Conservation (phyloP, 1,139 yeast species). For the Debaryomycetaceae sp. region DNA sequence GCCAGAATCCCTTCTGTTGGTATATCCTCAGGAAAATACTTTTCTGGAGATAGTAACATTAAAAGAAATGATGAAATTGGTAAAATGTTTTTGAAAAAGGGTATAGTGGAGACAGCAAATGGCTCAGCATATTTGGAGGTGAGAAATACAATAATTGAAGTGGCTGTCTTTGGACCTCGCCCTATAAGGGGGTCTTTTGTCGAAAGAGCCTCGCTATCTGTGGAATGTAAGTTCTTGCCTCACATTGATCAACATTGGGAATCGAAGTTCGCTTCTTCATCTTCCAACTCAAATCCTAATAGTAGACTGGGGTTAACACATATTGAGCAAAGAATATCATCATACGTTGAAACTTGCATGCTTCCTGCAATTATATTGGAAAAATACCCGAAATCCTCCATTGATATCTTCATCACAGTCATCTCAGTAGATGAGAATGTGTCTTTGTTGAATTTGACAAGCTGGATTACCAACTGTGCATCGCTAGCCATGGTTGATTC, state of each 20-base stretch:
- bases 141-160: slow-evolving; percentile 58
- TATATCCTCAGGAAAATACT: slow-evolving; percentile 6
- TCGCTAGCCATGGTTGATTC: slow-evolving; percentile 80
- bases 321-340: slow-evolving; percentile 49
- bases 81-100: slow-evolving; percentile 53
- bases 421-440: slow-evolving; percentile 44
- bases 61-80: slow-evolving; percentile 20
- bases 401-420: slow-evolving; percentile 73
- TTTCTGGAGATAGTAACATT: background rate
- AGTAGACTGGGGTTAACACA: slow-evolving; percentile 39
- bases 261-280: slow-evolving; percentile 14
- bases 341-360: slow-evolving; percentile 56
- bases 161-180: slow-evolving; percentile 83
- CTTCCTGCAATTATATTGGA: slow-evolving; percentile 61
- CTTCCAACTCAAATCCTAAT: slow-evolving; percentile 17
- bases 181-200: slow-evolving; percentile 78
- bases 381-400: slow-evolving; percentile 85
- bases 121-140: slow-evolving; percentile 83
- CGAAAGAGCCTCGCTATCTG: slow-evolving; percentile 64
- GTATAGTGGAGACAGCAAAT: slow-evolving; percentile 65
- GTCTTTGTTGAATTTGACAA: slow-evolving; percentile 36
- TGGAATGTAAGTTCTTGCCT: slow-evolving; percentile 60
- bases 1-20: slow-evolving; percentile 47
- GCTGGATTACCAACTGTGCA: slow-evolving; percentile 54
- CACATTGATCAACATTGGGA: slow-evolving; percentile 42